These are phyloP conservation scores for Eimeria zaria DNA, from an alignment of 169 alveolate genomes.

Conservation along the genomic window DNA sequence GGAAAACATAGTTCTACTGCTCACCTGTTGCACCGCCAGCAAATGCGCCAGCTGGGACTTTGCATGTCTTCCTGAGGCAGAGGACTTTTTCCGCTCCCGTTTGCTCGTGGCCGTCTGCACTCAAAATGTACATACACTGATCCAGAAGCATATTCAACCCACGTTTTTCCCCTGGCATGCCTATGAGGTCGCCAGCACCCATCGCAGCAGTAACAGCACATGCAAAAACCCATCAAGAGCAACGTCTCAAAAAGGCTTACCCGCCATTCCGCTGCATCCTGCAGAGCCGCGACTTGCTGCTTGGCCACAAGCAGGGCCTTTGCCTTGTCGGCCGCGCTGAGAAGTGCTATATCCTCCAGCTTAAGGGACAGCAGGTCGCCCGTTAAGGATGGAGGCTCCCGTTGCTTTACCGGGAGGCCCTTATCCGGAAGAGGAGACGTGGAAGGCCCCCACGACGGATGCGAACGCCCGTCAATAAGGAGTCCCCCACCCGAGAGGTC, in stretches of 20 bases:
- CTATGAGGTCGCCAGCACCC: not conserved
- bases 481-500: constrained; percentile 31
- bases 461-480: constrained; percentile 32
- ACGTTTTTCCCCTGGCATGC: not conserved
- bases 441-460: constrained; percentile 22
- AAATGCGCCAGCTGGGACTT: constrained; percentile 68
- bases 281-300: constrained; percentile 70
- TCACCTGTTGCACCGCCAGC: constrained; percentile 77
- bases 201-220: not conserved
- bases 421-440: constrained; percentile 49
- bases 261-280: constrained; percentile 73
- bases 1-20: not conserved
- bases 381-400: constrained; percentile 29
- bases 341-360: constrained; percentile 46
- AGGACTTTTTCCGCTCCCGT: constrained; percentile 70
- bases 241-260: constrained; percentile 4
- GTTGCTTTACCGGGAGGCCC: constrained; percentile 19
- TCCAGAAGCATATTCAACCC: not conserved
- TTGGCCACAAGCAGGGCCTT: constrained; percentile 65
- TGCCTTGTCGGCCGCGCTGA: constrained; percentile 66
- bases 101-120: constrained; percentile 81
- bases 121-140: not conserved
- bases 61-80: constrained; percentile 74
- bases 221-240: not conserved
- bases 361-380: constrained; percentile 42